Percentiles rank a stretch among this genome's conserved stretches.
Conservation (phyloP, 805 yeast genomes). For the Saturnispora hagleri region DNA sequence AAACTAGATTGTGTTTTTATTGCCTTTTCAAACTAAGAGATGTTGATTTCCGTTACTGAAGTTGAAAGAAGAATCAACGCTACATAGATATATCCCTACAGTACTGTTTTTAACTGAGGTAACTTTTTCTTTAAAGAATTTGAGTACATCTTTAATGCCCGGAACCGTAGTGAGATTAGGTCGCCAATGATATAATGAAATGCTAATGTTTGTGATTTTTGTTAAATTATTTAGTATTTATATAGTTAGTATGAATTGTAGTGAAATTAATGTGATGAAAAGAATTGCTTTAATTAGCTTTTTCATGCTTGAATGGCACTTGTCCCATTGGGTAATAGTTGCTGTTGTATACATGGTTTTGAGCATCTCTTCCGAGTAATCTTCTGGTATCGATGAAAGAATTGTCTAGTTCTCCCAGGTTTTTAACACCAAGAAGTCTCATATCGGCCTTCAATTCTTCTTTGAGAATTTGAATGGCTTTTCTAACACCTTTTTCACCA, state of each 20-base stretch:
- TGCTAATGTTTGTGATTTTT: background rate
- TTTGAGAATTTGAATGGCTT: constrained; percentile 52
- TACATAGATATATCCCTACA: too few relatives aligned
- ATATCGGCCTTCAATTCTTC: constrained; percentile 56
- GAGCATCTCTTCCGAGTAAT: constrained; percentile 16
- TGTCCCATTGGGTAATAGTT: constrained; percentile 14
- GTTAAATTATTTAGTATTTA: background rate
- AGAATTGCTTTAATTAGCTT: background rate
- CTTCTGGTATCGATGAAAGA: constrained; percentile 30
- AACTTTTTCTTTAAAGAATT: too few relatives aligned
- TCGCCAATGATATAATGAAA: too few relatives aligned
- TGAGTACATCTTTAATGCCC: too few relatives aligned
- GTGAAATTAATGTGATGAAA: background rate
- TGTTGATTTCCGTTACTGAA: too few relatives aligned
- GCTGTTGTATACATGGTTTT: constrained; percentile 10
- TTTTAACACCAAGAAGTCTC: constrained; percentile 55
- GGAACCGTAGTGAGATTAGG: too few relatives aligned
- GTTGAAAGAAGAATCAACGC: too few relatives aligned
- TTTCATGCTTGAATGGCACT: constrained; percentile 13
- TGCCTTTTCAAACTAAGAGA: too few relatives aligned
- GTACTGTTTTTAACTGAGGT: too few relatives aligned
- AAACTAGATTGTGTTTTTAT: too few relatives aligned
- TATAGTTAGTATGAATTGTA: background rate
- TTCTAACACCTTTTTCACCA: constrained; percentile 64
- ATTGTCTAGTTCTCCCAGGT: constrained; percentile 36